Evolutionary conservation across 2,329 filamentous ascomycete species (phyloP), one percentile per base, ranked within the genome.

Genomic region (Calonectria pteridis): DNA sequence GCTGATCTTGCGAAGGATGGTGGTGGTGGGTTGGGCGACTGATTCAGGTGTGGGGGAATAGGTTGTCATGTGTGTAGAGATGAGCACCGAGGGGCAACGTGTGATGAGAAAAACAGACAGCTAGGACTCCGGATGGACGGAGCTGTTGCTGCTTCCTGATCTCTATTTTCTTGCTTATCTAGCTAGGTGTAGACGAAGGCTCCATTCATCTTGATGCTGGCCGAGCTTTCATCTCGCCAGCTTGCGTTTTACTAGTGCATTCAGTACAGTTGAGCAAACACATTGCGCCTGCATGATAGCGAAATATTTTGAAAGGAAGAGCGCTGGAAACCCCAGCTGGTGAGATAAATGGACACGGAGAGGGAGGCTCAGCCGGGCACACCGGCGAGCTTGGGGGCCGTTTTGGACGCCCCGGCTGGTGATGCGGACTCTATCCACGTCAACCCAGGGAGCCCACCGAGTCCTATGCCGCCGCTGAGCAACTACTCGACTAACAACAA

Each of bases 381-480:
- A 13, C 64, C 73, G 26, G 53, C 37, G 62, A 64, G 67, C 35
- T 43, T 66, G 3, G 67, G 59, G 7, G 46, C 71, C 16, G 53
- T 70, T 23, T 35, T 68, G 3, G 66, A 71, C 23, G 55, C 76
- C 49, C 63, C 75, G 28, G 69, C 65, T 53, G 75, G 77, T 51
- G 80, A 82, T 50, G 73, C 69, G 11, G 81, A 81, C 68, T 82
- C 81, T 9, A 64, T 81, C 72, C 76, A 70, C 10, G 81, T 80
- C 68, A 81, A 81, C 5, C 79, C 79, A 49, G 81, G 78, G 0
- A 81, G 80, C 33, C 80, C 80, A 0, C 81, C 74, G 0, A 77
- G 72, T 31, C 80, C 79, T 16, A 63, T 78, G 0, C 75, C 75
- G 13, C 74, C 78, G 2, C 64, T 80, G 13, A 75, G 74, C 64